Evolutionary conservation across 1,284 basidiomycete genomes (phyloP), one percentile per base, ranked within the genome.

Genomic region (Irpex rosettiformis): DNA sequence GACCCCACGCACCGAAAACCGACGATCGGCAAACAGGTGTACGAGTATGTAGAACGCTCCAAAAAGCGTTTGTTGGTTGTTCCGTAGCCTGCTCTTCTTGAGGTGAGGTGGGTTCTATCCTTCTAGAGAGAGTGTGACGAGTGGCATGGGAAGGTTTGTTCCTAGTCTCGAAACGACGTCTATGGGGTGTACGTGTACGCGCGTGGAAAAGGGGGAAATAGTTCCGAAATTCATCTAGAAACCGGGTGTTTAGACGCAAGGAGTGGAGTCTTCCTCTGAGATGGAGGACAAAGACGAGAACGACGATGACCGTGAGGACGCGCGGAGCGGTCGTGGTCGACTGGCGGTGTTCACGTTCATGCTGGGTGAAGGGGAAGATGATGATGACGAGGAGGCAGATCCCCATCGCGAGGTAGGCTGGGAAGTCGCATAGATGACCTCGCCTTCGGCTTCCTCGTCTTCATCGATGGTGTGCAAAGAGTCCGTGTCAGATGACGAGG

Each of bases 231-330:
- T n/a, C n/a, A n/a, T n/a, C n/a, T n/a, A n/a, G n/a, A n/a, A n/a
- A n/a, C n/a, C n/a, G n/a, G 1, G 33, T 40, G 43, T 18, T 47
- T 51, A 51, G n/a, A 51, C 48, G 48, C 48, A 51, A 13, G 22
- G 48, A n/a, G 24, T 25, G 43, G 7, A 62, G 43, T 64, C 66
- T 48, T 69, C 69, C 60, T 70, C 69, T 56, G 66, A 69, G 59
- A 70, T 70, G 58, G 67, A 68, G 52, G 67, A 69, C 55, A 68
- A 64, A 27, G 67, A 68, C 52, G 67, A 69, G 55, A 66, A 61
- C 16, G 69, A 68, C n/a, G 69, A 68, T 58, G 66, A 65, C 51
- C 67, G 65, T 40, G 69, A 69, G 5, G 57, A 56, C 10, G 61
- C 65, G 64, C 54, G 67, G 62, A 53, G 54, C 28, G 51, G 54